Evolutionary conservation across 495 filamentous ascomycete genomes (phyloP), one percentile per base, ranked within the genome.

Genomic region (Aspergillus cavernicola): DNA sequence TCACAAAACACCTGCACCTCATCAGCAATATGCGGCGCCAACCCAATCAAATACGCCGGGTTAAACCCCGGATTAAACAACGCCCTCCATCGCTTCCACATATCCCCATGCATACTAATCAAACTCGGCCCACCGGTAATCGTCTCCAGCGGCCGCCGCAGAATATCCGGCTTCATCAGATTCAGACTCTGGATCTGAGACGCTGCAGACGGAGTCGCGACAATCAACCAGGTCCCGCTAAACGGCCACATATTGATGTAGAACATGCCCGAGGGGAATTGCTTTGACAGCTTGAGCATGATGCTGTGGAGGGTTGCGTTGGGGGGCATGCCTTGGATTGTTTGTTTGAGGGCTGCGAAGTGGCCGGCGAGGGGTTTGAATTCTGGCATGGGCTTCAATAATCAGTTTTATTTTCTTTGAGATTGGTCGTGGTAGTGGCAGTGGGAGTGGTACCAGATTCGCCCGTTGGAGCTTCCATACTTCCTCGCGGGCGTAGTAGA

Each of bases 111-210:
- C 40, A 46, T 53, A 18, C 29, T 38, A 1, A 45, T 37, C 22
- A 53, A 9, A 18, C 40, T 53, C 2, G 50, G 50, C 12, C 50
- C 50, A 2, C 50, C 50, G 0, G 50, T 46, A 19, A 53, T 53
- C 0, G 50, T 32, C 31, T 24, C 31, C 29, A 53, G 32, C 16
- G 31, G 39, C 15, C 26, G 23, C 1, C 16, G 37, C 24, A 41
- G 24, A 32, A 42, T 42, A 16, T 32, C 37, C 6, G 49, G 37
- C 13, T 51, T 51, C 1, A 24, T 6, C 0, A 51, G 49, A 11
- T 51, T 42, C 13, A 32, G 26, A 4, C 7, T 19, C 42, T 45
- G 42, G 26, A 32, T 20, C 42, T 45, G 42, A 1, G 26, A n/a
- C 9, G 42, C 42, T 1, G 3, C 26, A 3, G 42, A 31, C 13